Evolutionary conservation across 2,329 filamentous ascomycete genomes (phyloP), one percentile per base, ranked within the genome.

Genomic region (Neopestalotiopsis sp.): DNA sequence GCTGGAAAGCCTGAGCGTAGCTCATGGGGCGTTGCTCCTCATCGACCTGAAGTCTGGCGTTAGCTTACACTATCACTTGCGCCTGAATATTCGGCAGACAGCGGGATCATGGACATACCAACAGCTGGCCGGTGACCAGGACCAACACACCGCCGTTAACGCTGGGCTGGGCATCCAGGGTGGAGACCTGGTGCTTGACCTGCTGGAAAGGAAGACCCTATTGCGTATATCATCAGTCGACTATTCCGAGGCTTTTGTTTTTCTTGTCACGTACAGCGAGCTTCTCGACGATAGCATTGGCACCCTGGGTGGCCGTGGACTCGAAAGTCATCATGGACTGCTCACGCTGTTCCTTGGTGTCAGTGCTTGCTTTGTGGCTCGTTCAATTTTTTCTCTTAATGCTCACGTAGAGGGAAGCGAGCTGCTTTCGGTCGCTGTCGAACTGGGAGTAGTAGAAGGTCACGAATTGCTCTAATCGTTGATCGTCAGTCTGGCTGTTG

Each of bases 311-410:
- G 14, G 91, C 90, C 59, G 85, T 76, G 61, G 87, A 90, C 88
- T 98, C 94, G 78, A 98, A 98, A 65, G 95, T 98, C 82, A 98
- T 87, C 92, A 97, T 97, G 63, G 96, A 98, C 70, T 91, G 81
- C 4, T 92, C 88, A 77, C 92, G 90, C 94, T 97, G 75, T 77
- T 68, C 49, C 45, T 49, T 42, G 17, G 58, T 65, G 49, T 70
- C 57, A 71, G 59, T 57, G 34, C 45, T 24, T 57, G 34, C 45
- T 24, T 30, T 38, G 32, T 20, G 17, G 14, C 56, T 7, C 24
- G 28, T 32, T 24, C 30, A 56, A 28, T 66, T 6, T 42, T 38
- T 4, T 40, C 34, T 40, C 14, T n/a, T 28, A 42, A 10, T 67
- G 76, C 92, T 79, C 89, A 97, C 95, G 86, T 98, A 98, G 84